phyloP scores from a whole-genome alignment of 495 filamentous ascomycete species.

The Cercophora scortea region DNA sequence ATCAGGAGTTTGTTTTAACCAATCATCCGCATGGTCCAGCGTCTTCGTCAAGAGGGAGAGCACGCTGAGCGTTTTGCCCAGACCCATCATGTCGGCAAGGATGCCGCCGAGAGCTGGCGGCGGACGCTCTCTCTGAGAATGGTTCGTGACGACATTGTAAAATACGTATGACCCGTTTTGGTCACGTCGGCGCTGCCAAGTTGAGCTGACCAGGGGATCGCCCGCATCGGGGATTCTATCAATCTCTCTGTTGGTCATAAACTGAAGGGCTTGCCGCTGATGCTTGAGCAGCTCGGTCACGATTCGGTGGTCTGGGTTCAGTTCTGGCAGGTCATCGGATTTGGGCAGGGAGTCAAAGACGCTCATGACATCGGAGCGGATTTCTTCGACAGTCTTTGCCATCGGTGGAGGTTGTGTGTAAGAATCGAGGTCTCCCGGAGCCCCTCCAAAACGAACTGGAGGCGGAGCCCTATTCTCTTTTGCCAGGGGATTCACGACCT shows the following conservation, averaged over 20 bases:
- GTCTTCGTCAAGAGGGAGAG: slow-evolving; percentile 66
- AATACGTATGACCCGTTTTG: slow-evolving; percentile 52
- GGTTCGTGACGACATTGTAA: slow-evolving; percentile 76
- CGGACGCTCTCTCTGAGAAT: slow-evolving; percentile 55
- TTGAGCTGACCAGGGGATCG: slow-evolving; percentile 54
- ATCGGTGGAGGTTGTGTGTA: slow-evolving; percentile 15
- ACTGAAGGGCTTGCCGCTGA: slow-evolving; percentile 86
- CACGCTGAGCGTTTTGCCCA: slow-evolving; percentile 90
- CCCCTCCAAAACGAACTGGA: slow-evolving; percentile 9
- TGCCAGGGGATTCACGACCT: slow-evolving; percentile 56
- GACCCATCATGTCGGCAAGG: slow-evolving; percentile 94
- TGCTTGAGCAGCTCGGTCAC: slow-evolving; percentile 70
- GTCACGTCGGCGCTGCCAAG: slow-evolving; percentile 57
- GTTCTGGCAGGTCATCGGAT: slow-evolving; percentile 66
- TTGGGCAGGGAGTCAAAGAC: slow-evolving; percentile 80
- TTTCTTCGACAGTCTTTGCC: slow-evolving; percentile 68
- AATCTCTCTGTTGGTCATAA: slow-evolving; percentile 77
- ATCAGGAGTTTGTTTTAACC: slow-evolving; percentile 36
- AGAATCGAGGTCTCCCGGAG: slow-evolving; percentile 4
- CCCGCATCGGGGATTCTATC: slow-evolving; percentile 23
- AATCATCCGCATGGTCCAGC: slow-evolving; percentile 49
- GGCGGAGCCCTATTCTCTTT: slow-evolving; percentile 36
- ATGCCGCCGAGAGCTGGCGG: slow-evolving; percentile 74
- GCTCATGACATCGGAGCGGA: slow-evolving; percentile 70
- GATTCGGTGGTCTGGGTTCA: slow-evolving; percentile 55